Evolutionary conservation across 2,329 filamentous ascomycete species (phyloP).

Genomic region (Stemphylium lycopersici): DNA sequence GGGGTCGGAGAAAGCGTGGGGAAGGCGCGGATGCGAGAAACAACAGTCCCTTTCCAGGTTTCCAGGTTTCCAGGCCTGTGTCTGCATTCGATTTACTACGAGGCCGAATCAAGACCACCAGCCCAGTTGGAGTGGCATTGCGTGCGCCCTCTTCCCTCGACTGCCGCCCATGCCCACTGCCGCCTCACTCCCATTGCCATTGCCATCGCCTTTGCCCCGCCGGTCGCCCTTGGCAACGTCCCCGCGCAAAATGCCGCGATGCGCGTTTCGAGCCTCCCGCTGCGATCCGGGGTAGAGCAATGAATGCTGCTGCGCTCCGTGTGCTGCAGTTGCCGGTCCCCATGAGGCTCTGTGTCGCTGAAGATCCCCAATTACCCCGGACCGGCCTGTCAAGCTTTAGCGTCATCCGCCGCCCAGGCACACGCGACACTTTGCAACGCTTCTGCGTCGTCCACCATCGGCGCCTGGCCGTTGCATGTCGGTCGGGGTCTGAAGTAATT

Average conservation of each 20-base stretch:
- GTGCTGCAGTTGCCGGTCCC: slow-evolving; percentile 19
- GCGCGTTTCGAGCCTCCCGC: slow-evolving; percentile 13
- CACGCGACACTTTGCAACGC: slow-evolving; percentile 2
- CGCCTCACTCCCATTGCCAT: neutral
- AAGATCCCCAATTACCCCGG: neutral
- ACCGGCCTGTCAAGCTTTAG: slow-evolving; percentile 1
- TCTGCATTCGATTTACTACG: neutral
- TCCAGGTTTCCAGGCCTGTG: no score
- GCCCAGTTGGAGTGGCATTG: neutral
- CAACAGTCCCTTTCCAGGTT: neutral
- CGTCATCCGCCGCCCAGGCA: slow-evolving; percentile 1
- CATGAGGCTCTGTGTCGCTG: slow-evolving; percentile 22
- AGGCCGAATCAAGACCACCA: neutral
- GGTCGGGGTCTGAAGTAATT: neutral
- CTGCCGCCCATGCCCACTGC: neutral
- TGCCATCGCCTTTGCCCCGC: slow-evolving; percentile 19
- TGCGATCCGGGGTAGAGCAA: slow-evolving; percentile 18
- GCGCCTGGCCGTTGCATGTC: neutral
- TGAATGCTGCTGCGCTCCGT: slow-evolving; percentile 4
- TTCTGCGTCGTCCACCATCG: neutral
- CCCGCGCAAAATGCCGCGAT: slow-evolving; percentile 14
- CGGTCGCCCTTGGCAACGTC: slow-evolving; percentile 13
- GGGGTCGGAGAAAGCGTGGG: slow-evolving; percentile 39
- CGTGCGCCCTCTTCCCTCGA: neutral
- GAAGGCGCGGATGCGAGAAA: slow-evolving; percentile 27